These are phyloP conservation scores for Vigna hirtella DNA, from an alignment of 306 rosid genomes.

Conservation along the genomic window DNA sequence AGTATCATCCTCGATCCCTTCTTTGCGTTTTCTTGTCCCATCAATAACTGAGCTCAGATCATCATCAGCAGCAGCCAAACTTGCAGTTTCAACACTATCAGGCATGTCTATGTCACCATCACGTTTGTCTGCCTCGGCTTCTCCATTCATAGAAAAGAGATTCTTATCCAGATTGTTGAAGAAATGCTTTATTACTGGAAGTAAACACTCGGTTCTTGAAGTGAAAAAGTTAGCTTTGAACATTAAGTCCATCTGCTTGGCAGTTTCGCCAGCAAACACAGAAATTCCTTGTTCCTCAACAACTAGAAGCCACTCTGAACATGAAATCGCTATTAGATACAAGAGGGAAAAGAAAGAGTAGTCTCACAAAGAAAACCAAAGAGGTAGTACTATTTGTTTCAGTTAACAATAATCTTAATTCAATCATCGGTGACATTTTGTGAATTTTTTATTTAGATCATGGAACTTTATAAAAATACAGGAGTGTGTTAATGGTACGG, in stretches of 20 bases:
- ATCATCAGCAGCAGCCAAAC: conserved; percentile 44
- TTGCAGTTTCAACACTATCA: conserved; percentile 55
- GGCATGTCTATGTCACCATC: conserved; percentile 68
- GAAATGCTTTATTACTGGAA: conserved; percentile 47
- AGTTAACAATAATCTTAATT: conserved; percentile 40
- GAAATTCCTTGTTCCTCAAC: conserved; percentile 67
- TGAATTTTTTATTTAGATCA: no score
- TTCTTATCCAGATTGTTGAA: conserved; percentile 40
- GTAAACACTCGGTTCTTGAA: conserved; percentile 52
- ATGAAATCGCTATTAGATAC: conserved; percentile 34
- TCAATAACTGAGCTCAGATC: conserved; percentile 39
- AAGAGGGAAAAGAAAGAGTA: conserved; percentile 19
- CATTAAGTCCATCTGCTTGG: conserved; percentile 49
- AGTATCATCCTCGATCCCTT: conserved; percentile 53
- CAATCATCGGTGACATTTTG: conserved; percentile 15
- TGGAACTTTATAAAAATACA: conserved; percentile 26
- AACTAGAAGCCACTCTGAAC: conserved; percentile 76
- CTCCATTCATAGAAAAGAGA: conserved; percentile 36
- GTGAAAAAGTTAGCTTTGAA: conserved; percentile 53
- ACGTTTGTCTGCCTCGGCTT: conserved; percentile 41
- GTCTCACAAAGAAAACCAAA: not conserved
- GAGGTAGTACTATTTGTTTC: conserved; percentile 33
- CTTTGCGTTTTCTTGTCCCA: conserved; percentile 76
- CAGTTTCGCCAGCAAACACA: conserved; percentile 56
- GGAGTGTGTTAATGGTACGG: conserved; percentile 33